Evolutionary conservation across 75 land plant genomes (phyloP).

Genomic region (Ceratopteris richardii): DNA sequence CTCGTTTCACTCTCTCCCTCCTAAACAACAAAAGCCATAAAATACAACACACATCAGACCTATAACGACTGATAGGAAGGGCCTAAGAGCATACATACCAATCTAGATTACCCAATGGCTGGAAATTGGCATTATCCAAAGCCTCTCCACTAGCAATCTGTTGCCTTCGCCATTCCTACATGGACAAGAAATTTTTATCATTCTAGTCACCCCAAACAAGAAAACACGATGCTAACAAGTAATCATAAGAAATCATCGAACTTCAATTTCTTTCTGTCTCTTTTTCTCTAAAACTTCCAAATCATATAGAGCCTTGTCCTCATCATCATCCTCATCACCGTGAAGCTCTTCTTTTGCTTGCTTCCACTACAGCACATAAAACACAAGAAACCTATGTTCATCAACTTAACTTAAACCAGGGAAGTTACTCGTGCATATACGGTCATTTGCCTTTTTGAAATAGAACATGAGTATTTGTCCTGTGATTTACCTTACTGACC

Average conservation of each 20-base stretch:
- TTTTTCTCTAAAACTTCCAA: slow-evolving; percentile 65
- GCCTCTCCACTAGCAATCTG: slow-evolving; percentile 93
- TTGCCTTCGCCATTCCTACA: slow-evolving; percentile 79
- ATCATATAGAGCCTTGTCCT: slow-evolving; percentile 57
- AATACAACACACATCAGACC: neutral
- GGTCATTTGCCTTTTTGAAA: too few relatives aligned
- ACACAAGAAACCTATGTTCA: neutral
- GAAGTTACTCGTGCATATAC: too few relatives aligned
- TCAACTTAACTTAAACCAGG: too few relatives aligned
- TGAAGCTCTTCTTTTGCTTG: slow-evolving; percentile 90
- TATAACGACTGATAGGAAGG: neutral
- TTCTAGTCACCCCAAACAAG: neutral
- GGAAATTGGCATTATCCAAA: slow-evolving; percentile 91
- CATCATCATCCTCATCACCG: slow-evolving; percentile 56
- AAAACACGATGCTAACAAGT: too few relatives aligned
- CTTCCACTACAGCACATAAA: slow-evolving; percentile 58
- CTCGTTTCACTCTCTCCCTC: slow-evolving; percentile 83
- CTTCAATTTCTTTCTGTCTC: slow-evolving; percentile 81
- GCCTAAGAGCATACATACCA: slow-evolving; percentile 39
- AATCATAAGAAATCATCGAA: slow-evolving; percentile 14
- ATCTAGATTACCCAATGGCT: slow-evolving; percentile 77
- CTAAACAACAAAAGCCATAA: slow-evolving; percentile 16
- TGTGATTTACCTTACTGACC: slow-evolving; percentile 64
- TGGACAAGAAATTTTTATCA: neutral
- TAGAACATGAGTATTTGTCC: too few relatives aligned